These are phyloP conservation scores for Cryphonectria nitschkei DNA, from an alignment of 2,329 filamentous ascomycete species.

Conservation along the genomic window DNA sequence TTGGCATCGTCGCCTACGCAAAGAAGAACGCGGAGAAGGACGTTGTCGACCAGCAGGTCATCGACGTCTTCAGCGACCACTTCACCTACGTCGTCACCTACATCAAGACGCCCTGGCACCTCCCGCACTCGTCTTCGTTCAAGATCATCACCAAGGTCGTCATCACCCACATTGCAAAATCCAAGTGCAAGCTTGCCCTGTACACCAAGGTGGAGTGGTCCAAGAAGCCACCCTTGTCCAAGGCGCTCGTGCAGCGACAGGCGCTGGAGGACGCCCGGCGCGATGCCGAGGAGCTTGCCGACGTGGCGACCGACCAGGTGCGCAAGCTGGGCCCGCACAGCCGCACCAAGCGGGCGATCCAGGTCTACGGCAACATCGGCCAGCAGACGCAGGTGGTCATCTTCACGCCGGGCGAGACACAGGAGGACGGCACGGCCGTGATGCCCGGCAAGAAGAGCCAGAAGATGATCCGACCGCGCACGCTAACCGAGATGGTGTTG, in stretches of 20 bases:
- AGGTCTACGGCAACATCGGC: slow-evolving; percentile 78
- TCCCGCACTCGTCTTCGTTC: slow-evolving; percentile 80
- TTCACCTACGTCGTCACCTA: slow-evolving; percentile 68
- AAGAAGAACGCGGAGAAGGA: slow-evolving; percentile 52
- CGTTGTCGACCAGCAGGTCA: slow-evolving; percentile 81
- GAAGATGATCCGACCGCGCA: slow-evolving; percentile 57
- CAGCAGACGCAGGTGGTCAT: slow-evolving; percentile 66
- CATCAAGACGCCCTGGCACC: slow-evolving; percentile 74
- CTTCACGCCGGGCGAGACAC: slow-evolving; percentile 54
- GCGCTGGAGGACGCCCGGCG: slow-evolving; percentile 76
- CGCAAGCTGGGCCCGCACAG: slow-evolving; percentile 73
- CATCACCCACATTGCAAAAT: slow-evolving; percentile 91
- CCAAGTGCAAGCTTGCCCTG: slow-evolving; percentile 86
- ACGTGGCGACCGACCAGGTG: slow-evolving; percentile 78
- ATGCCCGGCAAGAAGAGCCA: slow-evolving; percentile 58
- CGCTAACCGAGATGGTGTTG: slow-evolving; percentile 69
- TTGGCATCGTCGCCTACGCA: slow-evolving; percentile 66
- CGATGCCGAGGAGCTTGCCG: slow-evolving; percentile 74
- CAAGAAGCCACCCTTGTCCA: slow-evolving; percentile 64
- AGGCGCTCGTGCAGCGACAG: slow-evolving; percentile 66
- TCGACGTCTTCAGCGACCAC: slow-evolving; percentile 82
- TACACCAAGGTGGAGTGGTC: slow-evolving; percentile 90
- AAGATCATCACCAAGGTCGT: slow-evolving; percentile 87
- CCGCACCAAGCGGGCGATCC: slow-evolving; percentile 76
- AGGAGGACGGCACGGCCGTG: slow-evolving; percentile 40